Conservation (phyloP, 2,329 filamentous ascomycete genomes). For the Exophiala oligosperma region DNA sequence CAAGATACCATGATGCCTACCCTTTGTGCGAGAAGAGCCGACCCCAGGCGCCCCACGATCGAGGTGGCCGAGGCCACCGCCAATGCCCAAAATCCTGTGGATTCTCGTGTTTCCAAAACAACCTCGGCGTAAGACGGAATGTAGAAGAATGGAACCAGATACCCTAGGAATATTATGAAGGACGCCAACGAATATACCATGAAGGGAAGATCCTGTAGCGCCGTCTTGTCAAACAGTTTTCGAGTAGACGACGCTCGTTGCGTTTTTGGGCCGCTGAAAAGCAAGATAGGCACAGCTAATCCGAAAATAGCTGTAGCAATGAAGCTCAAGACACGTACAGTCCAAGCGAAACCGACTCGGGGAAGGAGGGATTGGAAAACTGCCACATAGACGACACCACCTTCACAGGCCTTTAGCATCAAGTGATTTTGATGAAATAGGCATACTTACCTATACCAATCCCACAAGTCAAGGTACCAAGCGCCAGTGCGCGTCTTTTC, state of each 20-base stretch:
- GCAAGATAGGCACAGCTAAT: conserved; percentile 26
- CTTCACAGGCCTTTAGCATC: conserved; percentile 50
- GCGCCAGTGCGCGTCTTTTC: conserved; percentile 46
- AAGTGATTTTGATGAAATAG: not conserved
- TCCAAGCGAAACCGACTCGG: conserved; percentile 49
- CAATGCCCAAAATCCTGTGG: conserved; percentile 54
- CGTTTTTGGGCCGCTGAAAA: conserved; percentile 15
- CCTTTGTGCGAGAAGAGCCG: conserved; percentile 55
- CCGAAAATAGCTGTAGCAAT: conserved; percentile 40
- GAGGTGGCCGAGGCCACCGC: conserved; percentile 61
- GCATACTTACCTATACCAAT: conserved; percentile 61
- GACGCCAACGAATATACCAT: conserved; percentile 35
- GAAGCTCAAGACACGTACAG: conserved; percentile 54
- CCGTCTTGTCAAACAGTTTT: conserved; percentile 43
- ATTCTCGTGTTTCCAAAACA: conserved; percentile 34
- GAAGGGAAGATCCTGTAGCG: conserved; percentile 47
- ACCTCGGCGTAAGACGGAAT: conserved; percentile 30
- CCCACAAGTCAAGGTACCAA: conserved; percentile 49
- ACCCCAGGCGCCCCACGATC: conserved; percentile 53
- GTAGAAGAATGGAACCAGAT: conserved; percentile 25
- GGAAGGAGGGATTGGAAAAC: conserved; percentile 51
- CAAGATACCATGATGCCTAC: conserved; percentile 58
- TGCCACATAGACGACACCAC: conserved; percentile 56
- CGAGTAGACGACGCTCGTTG: conserved; percentile 38
- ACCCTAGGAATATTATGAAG: conserved; percentile 40